These are phyloP conservation scores for Hypoxylon sp. DNA, from an alignment of 2,329 filamentous ascomycete genomes.

Conservation along the genomic window DNA sequence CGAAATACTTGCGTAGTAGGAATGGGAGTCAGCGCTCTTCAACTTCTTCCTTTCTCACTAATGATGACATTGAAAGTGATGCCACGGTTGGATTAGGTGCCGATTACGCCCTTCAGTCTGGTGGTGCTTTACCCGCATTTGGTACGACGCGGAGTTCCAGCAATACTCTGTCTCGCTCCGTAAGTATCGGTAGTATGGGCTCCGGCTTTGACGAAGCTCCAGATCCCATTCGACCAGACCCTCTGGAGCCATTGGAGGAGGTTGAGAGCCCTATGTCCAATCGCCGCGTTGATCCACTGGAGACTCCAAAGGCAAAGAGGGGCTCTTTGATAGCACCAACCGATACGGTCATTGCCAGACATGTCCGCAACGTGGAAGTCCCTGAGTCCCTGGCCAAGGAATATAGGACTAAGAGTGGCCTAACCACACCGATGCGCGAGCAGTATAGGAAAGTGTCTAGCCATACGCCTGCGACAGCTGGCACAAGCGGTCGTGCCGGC, in stretches of 20 bases:
- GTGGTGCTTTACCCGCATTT: constrained; percentile 76
- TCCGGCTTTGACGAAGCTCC: constrained; percentile 76
- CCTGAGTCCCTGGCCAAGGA: constrained; percentile 90
- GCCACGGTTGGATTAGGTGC: constrained; percentile 75
- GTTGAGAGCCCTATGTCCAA: constrained; percentile 57
- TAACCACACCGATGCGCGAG: constrained; percentile 66
- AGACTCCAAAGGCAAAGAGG: constrained; percentile 78
- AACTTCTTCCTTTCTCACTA: constrained; percentile 71
- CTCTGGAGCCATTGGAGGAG: constrained; percentile 67
- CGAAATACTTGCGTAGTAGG: constrained; percentile 71
- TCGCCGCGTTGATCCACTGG: constrained; percentile 65
- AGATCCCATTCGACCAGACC: constrained; percentile 61
- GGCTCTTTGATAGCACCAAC: constrained; percentile 75
- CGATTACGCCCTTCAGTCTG: constrained; percentile 87
- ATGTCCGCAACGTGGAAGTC: constrained; percentile 90
- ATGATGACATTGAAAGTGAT: constrained; percentile 79
- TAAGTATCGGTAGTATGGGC: constrained; percentile 91
- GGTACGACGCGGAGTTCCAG: constrained; percentile 66
- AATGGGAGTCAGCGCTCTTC: constrained; percentile 72
- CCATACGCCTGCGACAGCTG: constrained; percentile 64
- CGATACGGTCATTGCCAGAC: constrained; percentile 89
- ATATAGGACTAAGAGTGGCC: constrained; percentile 81
- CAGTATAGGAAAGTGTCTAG: constrained; percentile 62
- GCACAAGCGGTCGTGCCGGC: constrained; percentile 69
- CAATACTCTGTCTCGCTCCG: constrained; percentile 77